Conservation (phyloP, 805 yeast genomes). For the Candida montana region DNA sequence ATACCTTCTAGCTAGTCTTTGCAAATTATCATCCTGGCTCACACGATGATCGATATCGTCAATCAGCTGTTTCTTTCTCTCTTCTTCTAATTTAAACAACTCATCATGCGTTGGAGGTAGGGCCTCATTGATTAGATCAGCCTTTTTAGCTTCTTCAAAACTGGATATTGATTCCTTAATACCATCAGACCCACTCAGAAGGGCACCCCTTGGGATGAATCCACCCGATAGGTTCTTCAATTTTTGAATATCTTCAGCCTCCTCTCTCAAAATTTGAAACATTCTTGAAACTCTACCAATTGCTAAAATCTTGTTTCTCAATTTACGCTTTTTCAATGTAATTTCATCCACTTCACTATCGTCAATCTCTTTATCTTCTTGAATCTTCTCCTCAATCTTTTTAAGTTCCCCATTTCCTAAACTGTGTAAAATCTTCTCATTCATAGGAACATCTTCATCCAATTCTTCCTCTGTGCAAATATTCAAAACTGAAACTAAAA, state of each 20-base stretch:
- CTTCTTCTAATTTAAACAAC: slow-evolving; percentile 37
- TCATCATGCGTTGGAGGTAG: slow-evolving; percentile 78
- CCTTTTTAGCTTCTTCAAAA: slow-evolving; percentile 78
- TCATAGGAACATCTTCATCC: slow-evolving; percentile 62
- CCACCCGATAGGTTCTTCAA: slow-evolving; percentile 71
- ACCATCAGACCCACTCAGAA: slow-evolving; percentile 79
- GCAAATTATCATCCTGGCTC: slow-evolving; percentile 17
- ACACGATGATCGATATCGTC: slow-evolving; percentile 29
- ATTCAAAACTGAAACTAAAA: slow-evolving; percentile 82
- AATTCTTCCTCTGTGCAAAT: slow-evolving; percentile 95
- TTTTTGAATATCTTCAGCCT: slow-evolving; percentile 78
- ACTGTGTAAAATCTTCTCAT: slow-evolving; percentile 12
- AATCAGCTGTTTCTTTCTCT: slow-evolving; percentile 39
- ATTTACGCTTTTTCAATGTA: slow-evolving; percentile 42
- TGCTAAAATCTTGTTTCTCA: slow-evolving; percentile 85
- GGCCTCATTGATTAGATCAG: slow-evolving; percentile 80
- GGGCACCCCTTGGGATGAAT: slow-evolving; percentile 78
- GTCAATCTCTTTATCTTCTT: slow-evolving; percentile 7
- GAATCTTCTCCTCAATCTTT: slow-evolving; percentile 25
- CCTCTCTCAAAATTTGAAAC: slow-evolving; percentile 85
- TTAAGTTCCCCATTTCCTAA: slow-evolving; percentile 8
- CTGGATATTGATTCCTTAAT: slow-evolving; percentile 60
- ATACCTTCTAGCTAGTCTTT: slow-evolving; percentile 24
- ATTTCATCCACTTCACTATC: slow-evolving; percentile 18
- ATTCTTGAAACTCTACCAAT: slow-evolving; percentile 94